These are phyloP conservation scores for Trichosporon sp. DNA, from an alignment of 1,284 basidiomycete species.

Conservation along the genomic window DNA sequence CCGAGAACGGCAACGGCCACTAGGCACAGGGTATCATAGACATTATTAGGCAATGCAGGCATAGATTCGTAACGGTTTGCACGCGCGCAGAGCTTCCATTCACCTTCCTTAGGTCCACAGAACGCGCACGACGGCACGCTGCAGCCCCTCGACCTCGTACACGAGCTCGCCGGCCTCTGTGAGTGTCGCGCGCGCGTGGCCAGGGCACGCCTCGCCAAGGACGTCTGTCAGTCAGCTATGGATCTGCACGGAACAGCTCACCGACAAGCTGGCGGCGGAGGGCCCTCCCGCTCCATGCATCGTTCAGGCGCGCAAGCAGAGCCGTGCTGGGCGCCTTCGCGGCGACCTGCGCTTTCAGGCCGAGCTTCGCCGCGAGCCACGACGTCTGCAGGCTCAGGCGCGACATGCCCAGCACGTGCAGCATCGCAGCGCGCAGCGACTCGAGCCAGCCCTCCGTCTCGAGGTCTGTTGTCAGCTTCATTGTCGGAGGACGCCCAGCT, in stretches of 20 bases:
- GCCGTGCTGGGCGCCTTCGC: not conserved
- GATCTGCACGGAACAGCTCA: not conserved
- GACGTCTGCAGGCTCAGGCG: not conserved
- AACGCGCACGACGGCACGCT: not conserved
- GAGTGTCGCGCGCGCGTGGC: not conserved
- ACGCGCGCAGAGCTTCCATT: not conserved
- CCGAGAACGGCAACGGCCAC: not conserved
- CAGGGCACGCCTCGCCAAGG: too few relatives aligned
- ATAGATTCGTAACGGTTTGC: not conserved
- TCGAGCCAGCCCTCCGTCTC: not conserved
- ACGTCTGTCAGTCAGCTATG: not conserved
- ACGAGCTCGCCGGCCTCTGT: not conserved
- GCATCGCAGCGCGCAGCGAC: not conserved
- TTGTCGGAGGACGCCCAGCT: not conserved
- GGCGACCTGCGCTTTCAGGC: not conserved
- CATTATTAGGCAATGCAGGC: not conserved
- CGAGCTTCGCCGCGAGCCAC: not conserved
- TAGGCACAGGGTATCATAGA: not conserved
- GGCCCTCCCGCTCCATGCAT: not conserved
- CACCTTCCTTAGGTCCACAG: not conserved
- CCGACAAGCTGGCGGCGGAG: not conserved
- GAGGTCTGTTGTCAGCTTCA: not conserved
- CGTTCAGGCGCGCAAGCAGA: not conserved
- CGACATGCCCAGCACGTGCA: not conserved
- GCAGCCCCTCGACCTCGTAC: not conserved